Conservation (phyloP, 768 basidiomycete species). For the Cystobasidiopsis lactophilus region DNA sequence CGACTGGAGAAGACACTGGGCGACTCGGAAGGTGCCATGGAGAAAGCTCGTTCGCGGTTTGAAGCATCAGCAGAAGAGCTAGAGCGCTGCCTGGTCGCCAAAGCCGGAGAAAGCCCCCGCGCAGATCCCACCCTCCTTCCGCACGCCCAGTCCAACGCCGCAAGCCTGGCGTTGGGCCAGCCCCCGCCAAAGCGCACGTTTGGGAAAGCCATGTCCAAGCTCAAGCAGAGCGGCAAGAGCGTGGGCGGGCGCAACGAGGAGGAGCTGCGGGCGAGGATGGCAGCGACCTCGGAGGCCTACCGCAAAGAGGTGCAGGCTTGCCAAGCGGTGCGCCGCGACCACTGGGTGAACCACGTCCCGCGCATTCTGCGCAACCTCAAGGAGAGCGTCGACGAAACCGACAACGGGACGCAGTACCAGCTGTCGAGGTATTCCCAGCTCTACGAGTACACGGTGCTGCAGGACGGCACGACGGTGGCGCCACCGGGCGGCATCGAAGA, state of each 20-base stretch:
- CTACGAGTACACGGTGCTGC: slow-evolving; percentile 71
- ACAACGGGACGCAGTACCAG: slow-evolving; percentile 95
- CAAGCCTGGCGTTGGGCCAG: not conserved
- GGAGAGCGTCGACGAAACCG: slow-evolving; percentile 86
- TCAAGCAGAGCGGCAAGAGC: slow-evolving; percentile 18
- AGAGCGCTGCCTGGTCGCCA: slow-evolving; percentile 72
- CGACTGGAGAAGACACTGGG: slow-evolving; percentile 71
- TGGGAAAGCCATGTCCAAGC: slow-evolving; percentile 19
- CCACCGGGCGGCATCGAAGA: slow-evolving; percentile 34
- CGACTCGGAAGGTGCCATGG: slow-evolving; percentile 65
- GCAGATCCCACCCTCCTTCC: slow-evolving; percentile 33
- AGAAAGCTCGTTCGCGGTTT: slow-evolving; percentile 68
- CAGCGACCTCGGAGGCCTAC: slow-evolving; percentile 63
- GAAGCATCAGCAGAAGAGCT: slow-evolving; percentile 83
- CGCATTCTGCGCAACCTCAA: slow-evolving; percentile 78
- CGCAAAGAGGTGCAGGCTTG: slow-evolving; percentile 74
- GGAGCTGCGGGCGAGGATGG: slow-evolving; percentile 69
- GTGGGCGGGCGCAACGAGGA: slow-evolving; percentile 62
- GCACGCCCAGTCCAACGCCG: slow-evolving; percentile 3
- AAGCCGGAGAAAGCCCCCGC: slow-evolving; percentile 80
- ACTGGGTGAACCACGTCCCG: slow-evolving; percentile 91
- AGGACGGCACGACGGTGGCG: slow-evolving; percentile 65
- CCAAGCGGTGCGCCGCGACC: slow-evolving; percentile 79
- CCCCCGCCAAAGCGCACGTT: slow-evolving; percentile 10
- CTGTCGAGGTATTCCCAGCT: slow-evolving; percentile 82